A percentile compares a stretch with the other conserved stretches of the same genome.
Evolutionary conservation across 129 eudicot species (phyloP).

Genomic region (Flaveria sonorensis): DNA sequence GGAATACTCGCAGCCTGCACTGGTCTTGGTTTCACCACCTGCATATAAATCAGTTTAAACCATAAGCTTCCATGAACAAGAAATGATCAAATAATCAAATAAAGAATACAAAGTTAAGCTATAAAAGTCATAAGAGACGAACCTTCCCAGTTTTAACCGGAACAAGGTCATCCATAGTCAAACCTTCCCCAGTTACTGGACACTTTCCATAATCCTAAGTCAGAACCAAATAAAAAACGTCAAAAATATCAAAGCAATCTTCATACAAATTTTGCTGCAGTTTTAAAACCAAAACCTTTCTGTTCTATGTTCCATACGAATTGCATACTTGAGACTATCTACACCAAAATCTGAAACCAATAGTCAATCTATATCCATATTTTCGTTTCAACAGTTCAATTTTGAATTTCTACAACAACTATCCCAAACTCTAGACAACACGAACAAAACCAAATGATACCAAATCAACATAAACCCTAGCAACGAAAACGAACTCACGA

Average conservation of each 20-base stretch:
- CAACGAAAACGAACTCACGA: conserved; percentile 37
- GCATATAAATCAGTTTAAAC: conserved; percentile 28
- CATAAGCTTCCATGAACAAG: conserved; percentile 16
- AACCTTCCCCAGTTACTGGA: conserved; percentile 81
- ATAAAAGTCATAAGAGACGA: conserved; percentile 13
- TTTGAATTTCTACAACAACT: background rate
- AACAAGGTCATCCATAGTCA: conserved; percentile 78
- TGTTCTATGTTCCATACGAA: background rate
- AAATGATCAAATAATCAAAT: background rate
- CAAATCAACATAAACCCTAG: conserved; percentile 22
- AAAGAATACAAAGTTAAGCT: background rate
- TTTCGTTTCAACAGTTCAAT: background rate
- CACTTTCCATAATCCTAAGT: conserved; percentile 86
- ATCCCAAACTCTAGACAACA: background rate
- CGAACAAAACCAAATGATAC: background rate
- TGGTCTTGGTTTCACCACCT: conserved; percentile 96
- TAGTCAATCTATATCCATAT: background rate
- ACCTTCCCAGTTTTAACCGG: conserved; percentile 92
- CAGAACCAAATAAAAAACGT: conserved; percentile 19
- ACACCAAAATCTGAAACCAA: background rate
- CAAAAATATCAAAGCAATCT: background rate
- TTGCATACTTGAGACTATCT: background rate
- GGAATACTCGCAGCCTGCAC: conserved; percentile 99
- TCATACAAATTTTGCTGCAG: background rate
- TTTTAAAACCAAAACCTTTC: background rate